Conservation (phyloP, 768 basidiomycete species). For the Trametes villosa region DNA sequence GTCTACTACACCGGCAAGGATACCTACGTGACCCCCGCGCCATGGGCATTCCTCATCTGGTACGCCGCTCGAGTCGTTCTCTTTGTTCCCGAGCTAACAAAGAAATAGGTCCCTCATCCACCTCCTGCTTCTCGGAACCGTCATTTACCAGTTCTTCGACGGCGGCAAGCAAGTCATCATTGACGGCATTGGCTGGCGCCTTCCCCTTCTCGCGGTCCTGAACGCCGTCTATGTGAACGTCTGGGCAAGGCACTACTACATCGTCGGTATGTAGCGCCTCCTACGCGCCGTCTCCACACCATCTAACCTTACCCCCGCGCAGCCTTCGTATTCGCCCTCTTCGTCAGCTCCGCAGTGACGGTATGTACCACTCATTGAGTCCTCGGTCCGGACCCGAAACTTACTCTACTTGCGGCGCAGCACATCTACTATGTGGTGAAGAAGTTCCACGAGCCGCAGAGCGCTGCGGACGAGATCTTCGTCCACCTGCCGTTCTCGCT, state of each 20-base stretch:
- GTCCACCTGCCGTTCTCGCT: slow-evolving; percentile 96
- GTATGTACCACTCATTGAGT: slow-evolving; percentile 28
- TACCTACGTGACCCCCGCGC: slow-evolving; percentile 94
- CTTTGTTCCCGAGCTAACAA: slow-evolving; percentile 9
- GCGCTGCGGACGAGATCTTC: slow-evolving; percentile 78
- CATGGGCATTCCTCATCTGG: slow-evolving; percentile 94
- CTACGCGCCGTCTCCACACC: not conserved
- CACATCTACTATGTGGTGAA: slow-evolving; percentile 96
- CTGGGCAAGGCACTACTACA: slow-evolving; percentile 79
- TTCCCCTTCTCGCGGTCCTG: slow-evolving; percentile 84
- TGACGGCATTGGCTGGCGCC: slow-evolving; percentile 90
- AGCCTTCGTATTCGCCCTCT: slow-evolving; percentile 88
- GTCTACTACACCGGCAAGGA: slow-evolving; percentile 77
- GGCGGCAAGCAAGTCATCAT: slow-evolving; percentile 77
- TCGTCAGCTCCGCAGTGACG: slow-evolving; percentile 77
- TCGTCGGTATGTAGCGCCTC: slow-evolving; percentile 50
- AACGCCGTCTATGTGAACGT: slow-evolving; percentile 90
- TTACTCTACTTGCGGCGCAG: slow-evolving; percentile 44
- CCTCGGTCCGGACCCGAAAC: not conserved
- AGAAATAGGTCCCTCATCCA: slow-evolving; percentile 80
- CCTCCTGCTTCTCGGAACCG: slow-evolving; percentile 84
- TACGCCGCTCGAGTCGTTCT: slow-evolving; percentile 34
- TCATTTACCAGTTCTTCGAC: slow-evolving; percentile 89
- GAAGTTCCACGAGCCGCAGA: slow-evolving; percentile 74
- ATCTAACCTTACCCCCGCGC: slow-evolving; percentile 27